These are phyloP conservation scores for Raphanus sativus DNA, from an alignment of 345 rosid genomes.

Conservation along the genomic window DNA sequence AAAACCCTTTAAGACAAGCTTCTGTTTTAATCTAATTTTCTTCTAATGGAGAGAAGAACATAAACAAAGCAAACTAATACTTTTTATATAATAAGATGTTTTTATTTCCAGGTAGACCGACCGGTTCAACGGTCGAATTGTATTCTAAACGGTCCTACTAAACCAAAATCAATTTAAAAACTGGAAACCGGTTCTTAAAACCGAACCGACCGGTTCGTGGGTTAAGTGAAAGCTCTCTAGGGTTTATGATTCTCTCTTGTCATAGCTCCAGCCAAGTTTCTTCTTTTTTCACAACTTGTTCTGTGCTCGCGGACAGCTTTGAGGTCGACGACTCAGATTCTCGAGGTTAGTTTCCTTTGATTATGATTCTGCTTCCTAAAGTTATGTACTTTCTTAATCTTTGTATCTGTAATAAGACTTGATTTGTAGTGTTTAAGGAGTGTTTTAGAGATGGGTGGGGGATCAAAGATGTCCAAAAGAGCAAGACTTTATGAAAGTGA, in stretches of 20 bases:
- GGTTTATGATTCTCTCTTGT: constrained; percentile 10
- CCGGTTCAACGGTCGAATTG: background rate
- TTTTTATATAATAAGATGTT: background rate
- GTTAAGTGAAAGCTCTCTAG: background rate
- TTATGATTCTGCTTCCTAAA: background rate
- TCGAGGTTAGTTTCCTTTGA: background rate
- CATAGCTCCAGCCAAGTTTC: background rate
- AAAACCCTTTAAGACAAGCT: background rate
- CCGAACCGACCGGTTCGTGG: constrained; percentile 5
- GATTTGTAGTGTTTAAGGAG: constrained; percentile 13
- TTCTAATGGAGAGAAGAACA: background rate
- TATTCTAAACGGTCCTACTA: background rate
- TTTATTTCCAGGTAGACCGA: background rate
- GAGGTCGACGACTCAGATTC: background rate
- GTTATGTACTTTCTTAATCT: background rate
- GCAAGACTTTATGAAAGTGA: constrained; percentile 37
- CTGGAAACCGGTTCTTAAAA: background rate
- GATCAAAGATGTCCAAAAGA: constrained; percentile 43
- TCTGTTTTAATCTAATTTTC: background rate
- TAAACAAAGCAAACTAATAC: no score
- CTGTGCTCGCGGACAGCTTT: constrained; percentile 19
- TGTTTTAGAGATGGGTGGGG: constrained; percentile 42
- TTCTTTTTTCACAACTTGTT: background rate
- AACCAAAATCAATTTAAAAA: background rate
- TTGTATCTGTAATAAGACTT: background rate